Evolutionary conservation across 2,329 filamentous ascomycete genomes (phyloP).

Genomic region (Arthrinium phaeospermum): DNA sequence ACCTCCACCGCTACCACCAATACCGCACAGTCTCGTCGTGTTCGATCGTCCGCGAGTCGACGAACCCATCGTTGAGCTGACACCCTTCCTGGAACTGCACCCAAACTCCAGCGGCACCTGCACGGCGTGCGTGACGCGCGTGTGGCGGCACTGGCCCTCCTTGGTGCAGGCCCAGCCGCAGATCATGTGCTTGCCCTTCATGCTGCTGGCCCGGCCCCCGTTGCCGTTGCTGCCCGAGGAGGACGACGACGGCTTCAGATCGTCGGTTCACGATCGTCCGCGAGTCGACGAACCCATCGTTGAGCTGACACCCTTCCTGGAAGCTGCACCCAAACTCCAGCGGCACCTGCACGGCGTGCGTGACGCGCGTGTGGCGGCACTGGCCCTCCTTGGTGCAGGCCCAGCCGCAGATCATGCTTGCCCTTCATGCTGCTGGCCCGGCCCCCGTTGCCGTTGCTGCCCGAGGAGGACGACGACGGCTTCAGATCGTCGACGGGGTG

Average conservation of each 20-base stretch:
- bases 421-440: neutral
- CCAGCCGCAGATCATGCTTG: conserved; percentile 10
- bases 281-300: neutral
- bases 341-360: conserved; percentile 3
- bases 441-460: neutral
- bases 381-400: conserved; percentile 7
- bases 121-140: conserved; percentile 2
- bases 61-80: neutral
- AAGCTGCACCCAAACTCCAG: conserved; percentile 1
- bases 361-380: conserved; percentile 2
- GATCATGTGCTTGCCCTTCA: conserved; percentile 11
- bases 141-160: neutral
- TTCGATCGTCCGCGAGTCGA: neutral
- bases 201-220: neutral
- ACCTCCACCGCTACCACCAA: neutral
- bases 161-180: conserved; percentile 11
- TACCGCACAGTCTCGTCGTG: neutral
- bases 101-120: neutral
- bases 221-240: too few species aligned
- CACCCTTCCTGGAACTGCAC: neutral
- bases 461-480: neutral
- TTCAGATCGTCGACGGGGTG: conserved; percentile 3
- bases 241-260: neutral
- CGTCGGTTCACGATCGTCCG: neutral
- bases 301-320: neutral